Evolutionary conservation across 2,329 filamentous ascomycete genomes (phyloP).

Genomic region (Aureobasidium leucospermi): DNA sequence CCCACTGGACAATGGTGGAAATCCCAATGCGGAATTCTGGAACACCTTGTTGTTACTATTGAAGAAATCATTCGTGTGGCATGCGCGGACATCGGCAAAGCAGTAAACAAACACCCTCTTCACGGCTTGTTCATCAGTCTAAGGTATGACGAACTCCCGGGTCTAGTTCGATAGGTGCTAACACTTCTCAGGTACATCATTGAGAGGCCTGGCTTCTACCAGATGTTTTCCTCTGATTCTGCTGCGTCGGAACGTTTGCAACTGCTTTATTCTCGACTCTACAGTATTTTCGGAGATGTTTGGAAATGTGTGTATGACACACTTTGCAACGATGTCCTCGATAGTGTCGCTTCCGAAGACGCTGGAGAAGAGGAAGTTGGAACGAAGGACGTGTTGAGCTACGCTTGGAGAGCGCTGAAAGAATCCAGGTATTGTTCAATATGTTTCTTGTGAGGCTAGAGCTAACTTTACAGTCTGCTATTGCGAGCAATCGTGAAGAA

Average conservation of each 20-base stretch:
- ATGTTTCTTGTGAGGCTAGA: background rate
- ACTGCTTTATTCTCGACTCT: conserved; percentile 7
- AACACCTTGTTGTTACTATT: conserved; percentile 52
- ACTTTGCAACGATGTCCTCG: conserved; percentile 88
- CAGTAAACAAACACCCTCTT: conserved; percentile 42
- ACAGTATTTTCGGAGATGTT: conserved; percentile 53
- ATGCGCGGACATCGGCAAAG: conserved; percentile 56
- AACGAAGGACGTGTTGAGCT: conserved; percentile 86
- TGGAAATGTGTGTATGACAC: conserved; percentile 71
- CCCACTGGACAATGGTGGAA: conserved; percentile 24
- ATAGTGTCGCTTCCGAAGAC: conserved; percentile 75
- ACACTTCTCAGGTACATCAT: conserved; percentile 39
- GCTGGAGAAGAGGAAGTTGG: conserved; percentile 68
- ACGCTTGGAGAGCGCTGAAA: conserved; percentile 90
- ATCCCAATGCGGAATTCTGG: conserved; percentile 45
- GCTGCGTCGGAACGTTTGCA: background rate
- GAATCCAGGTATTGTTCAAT: conserved; percentile 63
- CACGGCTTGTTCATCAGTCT: conserved; percentile 33
- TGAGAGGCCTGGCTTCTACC: conserved; percentile 25
- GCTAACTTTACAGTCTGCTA: conserved; percentile 53
- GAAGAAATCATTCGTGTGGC: conserved; percentile 59
- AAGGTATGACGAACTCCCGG: conserved; percentile 17
- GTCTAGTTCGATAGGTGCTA: background rate
- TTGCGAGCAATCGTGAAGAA: conserved; percentile 42
- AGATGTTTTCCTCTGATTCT: background rate